A percentile compares a stretch with the other conserved stretches of the same genome.
These are phyloP conservation scores for Musa acuminata DNA, from an alignment of 176 grass and related monocot species.

Conservation along the genomic window DNA sequence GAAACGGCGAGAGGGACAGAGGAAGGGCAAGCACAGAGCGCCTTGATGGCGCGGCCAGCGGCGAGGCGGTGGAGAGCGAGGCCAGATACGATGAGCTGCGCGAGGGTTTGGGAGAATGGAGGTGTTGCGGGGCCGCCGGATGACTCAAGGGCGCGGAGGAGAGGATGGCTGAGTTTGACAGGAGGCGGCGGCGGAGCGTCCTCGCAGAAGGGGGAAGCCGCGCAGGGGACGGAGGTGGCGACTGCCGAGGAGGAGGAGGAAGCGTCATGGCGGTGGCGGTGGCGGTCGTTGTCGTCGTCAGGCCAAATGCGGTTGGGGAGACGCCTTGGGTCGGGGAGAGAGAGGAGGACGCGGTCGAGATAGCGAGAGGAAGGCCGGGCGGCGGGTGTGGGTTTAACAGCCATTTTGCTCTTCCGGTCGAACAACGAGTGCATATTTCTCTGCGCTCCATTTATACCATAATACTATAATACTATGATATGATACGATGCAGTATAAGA, in stretches of 20 bases:
- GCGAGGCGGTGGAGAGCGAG: conserved; percentile 28
- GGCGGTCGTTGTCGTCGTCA: not conserved
- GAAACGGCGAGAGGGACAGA: conserved; percentile 10
- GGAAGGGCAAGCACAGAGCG: conserved; percentile 36
- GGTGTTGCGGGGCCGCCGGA: conserved; percentile 28
- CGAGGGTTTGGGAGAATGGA: conserved; percentile 40
- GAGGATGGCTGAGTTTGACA: conserved; percentile 27
- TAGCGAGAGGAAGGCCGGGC: conserved; percentile 4
- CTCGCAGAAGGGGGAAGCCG: not conserved
- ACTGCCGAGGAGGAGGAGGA: not conserved
- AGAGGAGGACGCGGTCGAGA: conserved; percentile 18
- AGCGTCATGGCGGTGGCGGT: not conserved
- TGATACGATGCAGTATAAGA: too few species aligned
- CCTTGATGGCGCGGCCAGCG: conserved; percentile 28
- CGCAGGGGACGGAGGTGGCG: not conserved
- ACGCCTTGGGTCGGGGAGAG: conserved; percentile 10
- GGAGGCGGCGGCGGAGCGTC: conserved; percentile 7
- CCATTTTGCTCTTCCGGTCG: not conserved
- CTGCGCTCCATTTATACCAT: too few species aligned
- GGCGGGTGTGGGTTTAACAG: not conserved
- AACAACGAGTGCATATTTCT: not conserved
- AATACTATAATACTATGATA: too few species aligned
- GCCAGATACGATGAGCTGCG: conserved; percentile 23
- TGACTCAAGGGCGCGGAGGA: conserved; percentile 29
- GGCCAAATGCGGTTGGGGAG: conserved; percentile 10